Base-by-base conservation (phyloP, 306 rosid species). In the Quercus alba region DNA sequence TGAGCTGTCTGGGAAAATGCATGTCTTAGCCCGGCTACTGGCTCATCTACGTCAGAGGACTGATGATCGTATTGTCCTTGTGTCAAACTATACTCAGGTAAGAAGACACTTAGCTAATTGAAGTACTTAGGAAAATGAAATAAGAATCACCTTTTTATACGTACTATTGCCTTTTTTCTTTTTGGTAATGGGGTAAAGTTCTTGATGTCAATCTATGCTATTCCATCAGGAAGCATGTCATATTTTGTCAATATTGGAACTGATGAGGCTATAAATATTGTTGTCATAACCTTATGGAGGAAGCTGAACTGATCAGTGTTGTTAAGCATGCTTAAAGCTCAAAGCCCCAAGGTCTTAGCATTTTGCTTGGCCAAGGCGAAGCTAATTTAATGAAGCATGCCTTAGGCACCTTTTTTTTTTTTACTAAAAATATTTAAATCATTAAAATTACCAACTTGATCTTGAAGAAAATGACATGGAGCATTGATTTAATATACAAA, bases 41-140 rank as follows among this genome's bases (percentile, higher is more conserved):
- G 94, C 89, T 71, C 97, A 94, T 51, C 80, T 94, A 78, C 97
- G 93, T 69, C 88, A 85, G 63, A 86, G 81, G 82, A 94, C 99
- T 44, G 86, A 87, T 82, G 99, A 94, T 79, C 97, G 99, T 51
- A 93, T 94, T 76, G 99, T 94, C 74, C 94, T 94, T 63, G 99
- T 94, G 75, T 94, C 99, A 82, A 93, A 94, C 89, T 94, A 94
- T 82, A 94, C 99, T 61, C 99, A 94, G 97, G 99, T 90, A 88
- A 56, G 73, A 35, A 25, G 73, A 77, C 20, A 41, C 46, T 41
- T 80, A 41, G 83, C 68, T 79, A 35, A 23, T 11, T 25, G 21
- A 46, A 58, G 70, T 33, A 75, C 64, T 8, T 38, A 67, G 56
- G 28, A 76, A 56, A 79, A 67, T 69, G 75, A 62, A 56, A 56